Conservation (phyloP, 345 rosid species). For the Gossypioides kirkii region DNA sequence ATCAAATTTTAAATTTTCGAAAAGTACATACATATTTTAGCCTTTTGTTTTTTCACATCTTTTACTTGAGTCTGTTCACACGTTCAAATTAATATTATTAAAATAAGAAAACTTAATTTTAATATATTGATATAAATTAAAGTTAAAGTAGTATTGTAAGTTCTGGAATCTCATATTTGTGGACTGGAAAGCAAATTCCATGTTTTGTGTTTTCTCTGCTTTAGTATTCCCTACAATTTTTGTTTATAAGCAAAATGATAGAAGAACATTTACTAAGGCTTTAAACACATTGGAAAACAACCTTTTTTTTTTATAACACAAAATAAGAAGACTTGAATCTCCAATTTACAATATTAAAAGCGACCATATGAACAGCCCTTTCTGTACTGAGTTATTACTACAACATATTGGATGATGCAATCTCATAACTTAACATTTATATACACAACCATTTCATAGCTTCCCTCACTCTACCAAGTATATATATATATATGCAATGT, state of each 20-base stretch:
- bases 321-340: neutral
- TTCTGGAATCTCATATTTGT: too few relatives aligned
- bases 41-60: too few relatives aligned
- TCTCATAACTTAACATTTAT: neutral
- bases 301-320: neutral
- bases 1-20: too few relatives aligned
- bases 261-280: neutral
- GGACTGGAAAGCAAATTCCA: too few relatives aligned
- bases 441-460: neutral
- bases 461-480: neutral
- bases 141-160: too few relatives aligned
- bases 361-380: neutral
- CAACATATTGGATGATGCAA: constrained; percentile 4
- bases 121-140: too few relatives aligned
- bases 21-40: too few relatives aligned
- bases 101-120: too few relatives aligned
- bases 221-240: too few relatives aligned
- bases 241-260: neutral
- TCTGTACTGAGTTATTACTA: neutral
- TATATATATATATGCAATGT: neutral
- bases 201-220: too few relatives aligned
- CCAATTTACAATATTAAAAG: neutral
- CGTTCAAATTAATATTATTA: too few relatives aligned
- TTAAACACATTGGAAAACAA: neutral
- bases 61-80: too few relatives aligned